These are phyloP conservation scores for Heliosperma pusillum DNA, from an alignment of 148 eudicot species.

Conservation along the genomic window DNA sequence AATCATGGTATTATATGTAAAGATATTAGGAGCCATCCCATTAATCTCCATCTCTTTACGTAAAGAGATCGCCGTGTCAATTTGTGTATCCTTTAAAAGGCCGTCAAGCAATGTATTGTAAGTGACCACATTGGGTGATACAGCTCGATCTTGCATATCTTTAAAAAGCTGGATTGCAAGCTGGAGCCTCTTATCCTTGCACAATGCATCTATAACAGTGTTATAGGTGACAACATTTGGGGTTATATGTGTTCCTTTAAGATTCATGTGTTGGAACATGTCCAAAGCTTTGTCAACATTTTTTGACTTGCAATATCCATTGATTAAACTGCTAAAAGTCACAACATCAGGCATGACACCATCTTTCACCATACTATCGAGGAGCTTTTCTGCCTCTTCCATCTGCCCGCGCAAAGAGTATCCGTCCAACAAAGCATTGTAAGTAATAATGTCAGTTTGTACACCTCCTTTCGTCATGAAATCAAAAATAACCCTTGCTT, in stretches of 20 bases:
- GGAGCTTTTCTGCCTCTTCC: background rate
- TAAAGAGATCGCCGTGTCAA: background rate
- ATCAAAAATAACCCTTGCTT: background rate
- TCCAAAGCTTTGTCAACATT: background rate
- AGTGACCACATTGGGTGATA: background rate
- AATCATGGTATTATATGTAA: background rate
- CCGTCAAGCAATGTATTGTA: background rate
- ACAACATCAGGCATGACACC: background rate
- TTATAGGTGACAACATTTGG: background rate
- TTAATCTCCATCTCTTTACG: background rate
- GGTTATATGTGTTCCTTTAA: background rate
- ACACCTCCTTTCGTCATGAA: background rate
- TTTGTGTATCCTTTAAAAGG: background rate
- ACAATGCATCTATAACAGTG: background rate
- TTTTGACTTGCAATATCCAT: background rate
- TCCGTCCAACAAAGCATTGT: background rate
- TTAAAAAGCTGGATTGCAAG: background rate
- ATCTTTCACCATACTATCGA: background rate
- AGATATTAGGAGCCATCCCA: background rate
- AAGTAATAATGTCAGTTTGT: background rate
- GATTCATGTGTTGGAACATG: background rate
- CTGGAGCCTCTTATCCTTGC: background rate
- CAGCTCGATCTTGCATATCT: background rate
- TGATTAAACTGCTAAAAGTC: background rate
- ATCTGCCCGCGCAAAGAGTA: background rate